Evolutionary conservation across 371 early-diverging fungal genomes (phyloP), one percentile per base, ranked within the genome.

Genomic region (Mycotypha africana): DNA sequence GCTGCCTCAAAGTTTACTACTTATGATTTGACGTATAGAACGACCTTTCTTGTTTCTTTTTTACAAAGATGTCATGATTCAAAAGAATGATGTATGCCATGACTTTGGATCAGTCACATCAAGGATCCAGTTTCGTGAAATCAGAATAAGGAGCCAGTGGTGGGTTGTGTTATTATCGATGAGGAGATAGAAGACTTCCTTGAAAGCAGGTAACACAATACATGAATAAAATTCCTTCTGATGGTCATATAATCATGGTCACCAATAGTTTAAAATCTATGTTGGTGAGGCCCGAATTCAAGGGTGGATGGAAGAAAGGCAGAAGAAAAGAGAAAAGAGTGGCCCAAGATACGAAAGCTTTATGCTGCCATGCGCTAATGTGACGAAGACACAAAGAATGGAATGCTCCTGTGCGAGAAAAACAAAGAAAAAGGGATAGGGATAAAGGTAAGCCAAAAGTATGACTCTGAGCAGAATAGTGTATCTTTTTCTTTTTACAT

Each of bases 111-210:
- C 67, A 9, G 45, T 46, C 3, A 42, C 63, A 22, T 35, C 75
- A 11, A 71, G 70, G 30, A 59, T 76, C 3, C 66, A 66, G 11
- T 77, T 76, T 25, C 58, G 74, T 21, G 65, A 74, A 48, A 77
- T 28, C 65, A 72, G 53, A 66, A 58, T 30, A 58, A 50, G 24
- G 53, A 53, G 15, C 64, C 72, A 20, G 31, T 70, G 21, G 36
- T 32, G 8, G 72, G 69, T 0, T 76, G 77, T 31, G 49, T 76
- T n/a, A 51, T 70, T 40, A 75, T 75, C 44, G 76, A 71, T 45
- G 73, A 70, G 23, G 77, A 72, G 21, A 64, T 72, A 34, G 70
- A 64, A 15, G 42, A 38, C 6, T 41, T 76, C 14, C 38, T 76
- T 15, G 60, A 62, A 25, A 74, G 69, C 16, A 56, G 65, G 65